Evolutionary conservation across 352 stramenopile species (phyloP), one percentile per base, ranked within the genome.

Genomic region (Aphanomyces invadans): DNA sequence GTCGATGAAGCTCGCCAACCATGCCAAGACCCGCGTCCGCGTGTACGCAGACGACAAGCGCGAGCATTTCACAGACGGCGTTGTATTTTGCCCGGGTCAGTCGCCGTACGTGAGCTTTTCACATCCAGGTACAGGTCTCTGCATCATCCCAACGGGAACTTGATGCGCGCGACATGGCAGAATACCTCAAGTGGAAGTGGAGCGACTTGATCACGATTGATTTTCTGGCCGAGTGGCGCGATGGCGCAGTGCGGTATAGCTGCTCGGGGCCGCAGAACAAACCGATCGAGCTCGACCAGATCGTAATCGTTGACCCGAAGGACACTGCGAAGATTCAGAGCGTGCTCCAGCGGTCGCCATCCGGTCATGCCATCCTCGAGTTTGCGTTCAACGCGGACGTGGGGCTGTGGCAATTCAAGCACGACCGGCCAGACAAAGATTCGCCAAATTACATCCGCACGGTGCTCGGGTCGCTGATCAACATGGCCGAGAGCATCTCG

Each of bases 151-250:
- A n/a, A n/a, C n/a, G n/a, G n/a, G n/a, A n/a, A n/a, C n/a, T n/a
- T n/a, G n/a, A n/a, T n/a, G n/a, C n/a, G n/a, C n/a, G n/a, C n/a
- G n/a, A n/a, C n/a, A n/a, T n/a, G n/a, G n/a, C n/a, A n/a, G 85
- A 94, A 60, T 94, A 94, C 64, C 75, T 96, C 61, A 96, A 96
- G 75, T 96, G 88, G 88, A 96, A 96, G 72, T 96, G 87, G 86
- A 79, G 81, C 38, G 88, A 96, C 71, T 72, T 95, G 55, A 95
- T 95, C 68, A 95, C 86, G 21, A 78, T 96, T 31, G 88, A 96
- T 68, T 91, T 96, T 59, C 60, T 89, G 62, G 80, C 78, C 53
- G 72, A 75, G 19, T 61, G 90, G 39, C 76, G 81, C 38, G 74
- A 75, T 23, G 83, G 89, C 65, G 55, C 60, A 4, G 62, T 96